Evolutionary conservation across 306 rosid species (phyloP), one percentile per base, ranked within the genome.

Genomic region (Cucurbita moschata): DNA sequence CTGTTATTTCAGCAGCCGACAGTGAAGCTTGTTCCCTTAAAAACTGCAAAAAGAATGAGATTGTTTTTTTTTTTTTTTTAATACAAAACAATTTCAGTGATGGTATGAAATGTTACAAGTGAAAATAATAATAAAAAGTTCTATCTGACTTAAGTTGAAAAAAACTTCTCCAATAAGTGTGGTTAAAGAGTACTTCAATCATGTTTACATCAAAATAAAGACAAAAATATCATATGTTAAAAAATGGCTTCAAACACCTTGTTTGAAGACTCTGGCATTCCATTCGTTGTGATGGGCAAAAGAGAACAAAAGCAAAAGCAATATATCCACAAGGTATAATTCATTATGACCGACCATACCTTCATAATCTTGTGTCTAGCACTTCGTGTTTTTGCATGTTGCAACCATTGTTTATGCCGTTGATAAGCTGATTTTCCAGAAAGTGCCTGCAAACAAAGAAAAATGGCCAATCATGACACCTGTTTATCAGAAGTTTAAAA

Each of bases 281-380:
- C 14, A 52, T 52, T 50, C 54, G n/a, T 15, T 77, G 67, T 75
- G 46, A 70, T 10, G 38, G 75, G 47, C 43, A 72, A 64, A 81
- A 40, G 37, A 80, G 62, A 19, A 49, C 47, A 69, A 55, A 50
- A 61, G 44, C 56, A 70, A 55, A 46, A 69, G 68, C 60, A 61
- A 64, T 1, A 55, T 52, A 64, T 43, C n/a, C 16, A 59, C 7
- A 50, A 3, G 11, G 49, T 54, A 76, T 62, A 39, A 57, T 19
- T 79, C 76, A 23, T 52, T 71, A 51, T 10, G 62, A 64, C 66
- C 80, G 78, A 74, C 53, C 85, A 61, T 88, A 95, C 99, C 82
- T 95, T 95, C 89, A 95, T 91, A 79, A 95, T 95, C 84, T 95
- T 95, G 85, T 95, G 99, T 69, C 97, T 89, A 26, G 97, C 99